These are phyloP conservation scores for Bigelowiella natans DNA, from an alignment of 78 protist genomes.

Conservation along the genomic window DNA sequence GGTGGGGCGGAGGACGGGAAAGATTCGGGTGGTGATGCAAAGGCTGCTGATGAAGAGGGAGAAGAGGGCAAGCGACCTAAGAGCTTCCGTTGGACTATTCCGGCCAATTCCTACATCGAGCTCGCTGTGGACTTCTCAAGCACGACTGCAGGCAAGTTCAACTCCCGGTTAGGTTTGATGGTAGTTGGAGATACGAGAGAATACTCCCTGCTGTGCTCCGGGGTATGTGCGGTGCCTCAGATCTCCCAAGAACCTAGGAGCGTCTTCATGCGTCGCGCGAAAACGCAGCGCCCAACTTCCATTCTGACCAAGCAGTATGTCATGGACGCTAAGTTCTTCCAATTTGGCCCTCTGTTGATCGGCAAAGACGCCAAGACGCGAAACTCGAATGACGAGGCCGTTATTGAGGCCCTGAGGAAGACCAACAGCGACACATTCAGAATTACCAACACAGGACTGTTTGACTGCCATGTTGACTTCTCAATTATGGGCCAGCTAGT, in stretches of 20 bases:
- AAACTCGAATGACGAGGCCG: background rate
- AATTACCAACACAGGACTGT: constrained; percentile 40
- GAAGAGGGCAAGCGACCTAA: background rate
- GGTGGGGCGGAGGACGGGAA: background rate
- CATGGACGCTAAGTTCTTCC: background rate
- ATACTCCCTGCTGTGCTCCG: background rate
- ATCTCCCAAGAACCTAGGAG: constrained; percentile 29
- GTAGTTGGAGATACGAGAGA: background rate
- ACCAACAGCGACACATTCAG: constrained; percentile 15
- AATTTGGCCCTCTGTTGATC: constrained; percentile 57
- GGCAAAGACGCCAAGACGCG: background rate
- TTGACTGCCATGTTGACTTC: constrained; percentile 15
- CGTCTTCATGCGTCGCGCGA: constrained; percentile 20
- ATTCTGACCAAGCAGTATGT: constrained; percentile 3
- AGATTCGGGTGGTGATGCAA: background rate
- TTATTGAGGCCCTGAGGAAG: background rate
- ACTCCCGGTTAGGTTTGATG: constrained; percentile 19
- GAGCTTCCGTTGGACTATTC: constrained; percentile 10
- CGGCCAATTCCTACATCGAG: background rate
- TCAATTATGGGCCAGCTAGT: background rate
- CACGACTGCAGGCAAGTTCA: background rate
- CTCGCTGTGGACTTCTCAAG: background rate
- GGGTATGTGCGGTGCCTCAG: constrained; percentile 23
- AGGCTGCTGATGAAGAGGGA: background rate
- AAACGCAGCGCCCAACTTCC: background rate